Evolutionary conservation across 2,329 filamentous ascomycete genomes (phyloP).

Genomic region (Gaeumannomyces sp.): DNA sequence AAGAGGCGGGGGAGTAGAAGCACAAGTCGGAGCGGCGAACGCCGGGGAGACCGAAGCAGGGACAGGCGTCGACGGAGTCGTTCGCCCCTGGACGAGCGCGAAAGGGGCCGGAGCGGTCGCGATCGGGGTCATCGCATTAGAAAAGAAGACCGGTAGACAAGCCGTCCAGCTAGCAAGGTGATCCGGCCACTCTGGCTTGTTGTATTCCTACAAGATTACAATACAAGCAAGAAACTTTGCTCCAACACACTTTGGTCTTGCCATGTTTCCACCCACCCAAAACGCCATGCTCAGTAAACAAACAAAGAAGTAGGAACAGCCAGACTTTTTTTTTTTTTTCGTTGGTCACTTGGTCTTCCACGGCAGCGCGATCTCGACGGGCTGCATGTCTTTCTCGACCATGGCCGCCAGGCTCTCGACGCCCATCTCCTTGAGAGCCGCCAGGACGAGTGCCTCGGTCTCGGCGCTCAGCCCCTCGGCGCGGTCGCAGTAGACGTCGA

Average conservation of each 20-base stretch:
- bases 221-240: not conserved
- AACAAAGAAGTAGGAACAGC: not conserved
- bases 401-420: conserved; percentile 48
- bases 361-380: conserved; percentile 46
- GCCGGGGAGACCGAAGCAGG: not conserved
- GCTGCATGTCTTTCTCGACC: conserved; percentile 41
- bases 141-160: not conserved
- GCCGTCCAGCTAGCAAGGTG: not conserved
- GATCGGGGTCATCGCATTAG: not conserved
- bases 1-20: conserved; percentile 4
- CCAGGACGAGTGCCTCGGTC: conserved; percentile 26
- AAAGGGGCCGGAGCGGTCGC: not conserved
- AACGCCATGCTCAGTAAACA: conserved; percentile 5
- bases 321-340: not conserved
- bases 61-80: conserved; percentile 3
- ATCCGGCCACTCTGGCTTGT: not conserved
- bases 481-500: conserved; percentile 70
- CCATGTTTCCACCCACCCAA: conserved; percentile 1
- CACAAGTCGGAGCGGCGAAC: not conserved
- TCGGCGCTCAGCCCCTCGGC: conserved; percentile 52
- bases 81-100: conserved; percentile 2
- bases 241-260: not conserved
- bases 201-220: not conserved
- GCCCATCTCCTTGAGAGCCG: conserved; percentile 27
- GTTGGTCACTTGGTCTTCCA: conserved; percentile 32